Conservation (phyloP, 176 grass and related monocot genomes). For the Hsuehochloa calcarea region DNA sequence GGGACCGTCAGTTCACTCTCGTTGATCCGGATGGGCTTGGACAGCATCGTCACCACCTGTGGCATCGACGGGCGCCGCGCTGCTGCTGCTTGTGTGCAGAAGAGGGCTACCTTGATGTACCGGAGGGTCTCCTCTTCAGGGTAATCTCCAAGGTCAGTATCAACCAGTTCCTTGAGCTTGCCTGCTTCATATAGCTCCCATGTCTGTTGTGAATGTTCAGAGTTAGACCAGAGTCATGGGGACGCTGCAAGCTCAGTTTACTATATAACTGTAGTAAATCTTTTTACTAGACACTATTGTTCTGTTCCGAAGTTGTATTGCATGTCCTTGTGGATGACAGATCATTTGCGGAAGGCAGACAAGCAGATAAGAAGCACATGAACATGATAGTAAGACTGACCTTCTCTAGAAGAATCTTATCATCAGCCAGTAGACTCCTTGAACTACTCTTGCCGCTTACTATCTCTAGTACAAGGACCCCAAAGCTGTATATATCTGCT, state of each 20-base stretch:
- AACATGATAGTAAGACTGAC: constrained; percentile 32
- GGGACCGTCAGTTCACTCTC: constrained; percentile 74
- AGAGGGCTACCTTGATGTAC: constrained; percentile 85
- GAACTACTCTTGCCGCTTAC: constrained; percentile 77
- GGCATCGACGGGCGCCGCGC: constrained; percentile 60
- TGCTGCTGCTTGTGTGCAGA: constrained; percentile 76
- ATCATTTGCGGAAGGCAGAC: neutral
- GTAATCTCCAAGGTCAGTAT: constrained; percentile 45
- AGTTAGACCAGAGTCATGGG: neutral
- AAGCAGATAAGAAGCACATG: neutral
- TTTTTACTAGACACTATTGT: neutral
- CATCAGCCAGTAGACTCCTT: constrained; percentile 47
- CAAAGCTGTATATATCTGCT: constrained; percentile 89
- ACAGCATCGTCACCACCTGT: constrained; percentile 83
- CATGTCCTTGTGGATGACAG: neutral
- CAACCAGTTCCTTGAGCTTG: constrained; percentile 62
- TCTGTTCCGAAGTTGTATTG: neutral
- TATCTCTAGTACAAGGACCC: constrained; percentile 74
- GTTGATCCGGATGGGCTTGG: constrained; percentile 64
- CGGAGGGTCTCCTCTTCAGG: constrained; percentile 70
- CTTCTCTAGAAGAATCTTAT: constrained; percentile 72
- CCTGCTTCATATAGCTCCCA: constrained; percentile 74
- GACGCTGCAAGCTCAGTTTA: neutral
- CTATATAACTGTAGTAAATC: neutral
- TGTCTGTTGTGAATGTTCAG: constrained; percentile 45